A percentile compares a stretch with the other conserved stretches of the same genome.
Evolutionary conservation across 768 basidiomycete genomes (phyloP).

Genomic region (Pholiota conissans): DNA sequence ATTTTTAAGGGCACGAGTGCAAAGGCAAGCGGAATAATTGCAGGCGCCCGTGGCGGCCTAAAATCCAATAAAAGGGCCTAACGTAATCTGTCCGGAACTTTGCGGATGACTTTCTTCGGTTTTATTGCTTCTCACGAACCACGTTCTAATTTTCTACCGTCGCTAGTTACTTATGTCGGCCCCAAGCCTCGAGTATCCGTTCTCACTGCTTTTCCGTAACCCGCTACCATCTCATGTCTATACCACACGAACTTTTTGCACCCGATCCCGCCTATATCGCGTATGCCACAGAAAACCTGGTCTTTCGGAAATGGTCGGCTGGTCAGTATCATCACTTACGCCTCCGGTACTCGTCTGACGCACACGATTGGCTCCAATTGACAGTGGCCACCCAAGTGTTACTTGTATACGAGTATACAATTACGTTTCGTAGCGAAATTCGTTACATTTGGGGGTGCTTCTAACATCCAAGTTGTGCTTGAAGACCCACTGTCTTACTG

Average conservation of each 20-base stretch:
- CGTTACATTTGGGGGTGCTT: not conserved
- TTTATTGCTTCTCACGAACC: no score
- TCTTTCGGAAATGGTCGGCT: not conserved
- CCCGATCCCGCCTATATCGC: not conserved
- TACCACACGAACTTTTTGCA: not conserved
- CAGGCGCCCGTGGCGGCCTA: no score
- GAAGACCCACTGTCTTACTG: not conserved
- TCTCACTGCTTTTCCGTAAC: not conserved
- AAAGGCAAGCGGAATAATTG: no score
- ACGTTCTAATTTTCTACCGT: no score
- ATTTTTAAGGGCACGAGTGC: no score
- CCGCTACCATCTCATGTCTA: not conserved
- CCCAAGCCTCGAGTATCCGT: not conserved
- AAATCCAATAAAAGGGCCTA: no score
- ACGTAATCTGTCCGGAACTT: no score
- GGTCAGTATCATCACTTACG: not conserved
- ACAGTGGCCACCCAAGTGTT: not conserved
- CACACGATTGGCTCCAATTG: not conserved
- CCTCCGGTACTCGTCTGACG: not conserved
- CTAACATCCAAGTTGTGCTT: not conserved
- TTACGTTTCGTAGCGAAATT: not conserved
- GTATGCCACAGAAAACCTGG: not conserved
- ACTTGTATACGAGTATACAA: not conserved
- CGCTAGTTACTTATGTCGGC: not conserved
- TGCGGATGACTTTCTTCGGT: no score